A percentile compares a stretch with the other conserved stretches of the same genome.
Conservation (phyloP, 1,284 basidiomycete genomes). For the Puccinia brachypodii region DNA sequence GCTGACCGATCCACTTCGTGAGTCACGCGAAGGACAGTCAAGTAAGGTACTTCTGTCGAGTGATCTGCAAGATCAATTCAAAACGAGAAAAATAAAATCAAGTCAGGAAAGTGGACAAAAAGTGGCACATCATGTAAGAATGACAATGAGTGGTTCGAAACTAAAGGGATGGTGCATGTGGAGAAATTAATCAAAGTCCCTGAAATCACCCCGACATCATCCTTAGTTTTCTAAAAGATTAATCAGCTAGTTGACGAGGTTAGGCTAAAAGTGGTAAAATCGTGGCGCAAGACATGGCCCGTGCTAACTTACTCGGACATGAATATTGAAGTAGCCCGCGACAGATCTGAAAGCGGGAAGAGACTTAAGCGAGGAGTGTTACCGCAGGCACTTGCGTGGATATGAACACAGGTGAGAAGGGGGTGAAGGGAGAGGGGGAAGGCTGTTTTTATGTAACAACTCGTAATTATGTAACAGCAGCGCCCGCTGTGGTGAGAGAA, state of each 20-base stretch:
- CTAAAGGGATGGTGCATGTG: not conserved
- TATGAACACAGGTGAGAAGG: too few relatives aligned
- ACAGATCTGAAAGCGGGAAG: not conserved
- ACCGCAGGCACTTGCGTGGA: too few relatives aligned
- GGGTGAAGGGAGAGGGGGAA: too few relatives aligned
- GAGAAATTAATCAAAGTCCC: not conserved
- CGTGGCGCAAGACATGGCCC: not conserved
- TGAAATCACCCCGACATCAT: not conserved
- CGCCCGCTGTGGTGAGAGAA: not conserved
- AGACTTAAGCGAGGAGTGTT: not conserved
- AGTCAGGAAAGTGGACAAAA: not conserved
- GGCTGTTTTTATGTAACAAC: too few relatives aligned
- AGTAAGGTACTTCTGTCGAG: slow-evolving; percentile 4
- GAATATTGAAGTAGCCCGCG: not conserved
- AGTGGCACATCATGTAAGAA: not conserved
- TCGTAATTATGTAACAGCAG: not conserved
- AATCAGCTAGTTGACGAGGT: not conserved
- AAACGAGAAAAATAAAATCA: not conserved
- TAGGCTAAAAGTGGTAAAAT: too few relatives aligned
- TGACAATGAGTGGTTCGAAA: not conserved
- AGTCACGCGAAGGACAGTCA: not conserved
- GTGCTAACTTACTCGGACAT: slow-evolving; percentile 1
- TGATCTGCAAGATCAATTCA: not conserved
- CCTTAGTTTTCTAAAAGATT: not conserved
- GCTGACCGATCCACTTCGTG: slow-evolving; percentile 22